Conservation (phyloP, 768 basidiomycete species). For the Phanerodontia chrysosporium region DNA sequence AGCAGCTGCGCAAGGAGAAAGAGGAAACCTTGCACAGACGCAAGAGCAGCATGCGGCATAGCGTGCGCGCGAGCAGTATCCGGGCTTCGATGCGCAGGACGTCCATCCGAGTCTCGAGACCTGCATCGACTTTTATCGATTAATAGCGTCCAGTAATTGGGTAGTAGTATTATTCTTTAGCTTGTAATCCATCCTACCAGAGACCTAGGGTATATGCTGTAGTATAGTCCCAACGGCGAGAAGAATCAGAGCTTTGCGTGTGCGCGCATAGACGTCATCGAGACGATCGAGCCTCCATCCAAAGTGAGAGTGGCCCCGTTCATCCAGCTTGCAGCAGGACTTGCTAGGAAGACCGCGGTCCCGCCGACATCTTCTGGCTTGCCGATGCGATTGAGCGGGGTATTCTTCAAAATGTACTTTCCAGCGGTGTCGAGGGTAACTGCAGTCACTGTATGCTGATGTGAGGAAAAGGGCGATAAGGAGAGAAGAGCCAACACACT, state of each 20-base stretch:
- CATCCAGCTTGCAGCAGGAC: conserved; percentile 56
- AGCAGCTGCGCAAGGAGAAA: conserved; percentile 3
- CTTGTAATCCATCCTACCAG: not conserved
- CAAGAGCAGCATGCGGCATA: conserved; percentile 6
- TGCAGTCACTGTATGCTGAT: conserved; percentile 44
- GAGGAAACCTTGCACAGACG: conserved; percentile 3
- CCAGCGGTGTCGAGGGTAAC: conserved; percentile 44
- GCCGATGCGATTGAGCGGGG: conserved; percentile 55
- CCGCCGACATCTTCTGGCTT: conserved; percentile 62
- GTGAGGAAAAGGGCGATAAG: not conserved
- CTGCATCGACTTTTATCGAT: conserved; percentile 1
- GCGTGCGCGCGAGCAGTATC: conserved; percentile 5
- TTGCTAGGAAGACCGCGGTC: conserved; percentile 56
- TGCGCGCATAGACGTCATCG: conserved; percentile 2
- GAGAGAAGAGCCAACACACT: conserved; percentile 20
- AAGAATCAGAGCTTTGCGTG: conserved; percentile 1
- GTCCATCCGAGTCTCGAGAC: conserved; percentile 4
- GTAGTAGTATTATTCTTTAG: not conserved
- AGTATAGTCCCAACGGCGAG: not conserved
- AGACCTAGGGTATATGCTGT: not conserved
- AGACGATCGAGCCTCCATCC: conserved; percentile 54
- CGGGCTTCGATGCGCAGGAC: conserved; percentile 2
- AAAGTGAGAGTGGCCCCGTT: conserved; percentile 61
- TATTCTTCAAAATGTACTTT: conserved; percentile 37
- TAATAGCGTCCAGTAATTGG: not conserved